Percentiles rank a stretch among this genome's conserved stretches.
Conservation (phyloP, 208 protist species). For the Vickermania ingenoplastis region DNA sequence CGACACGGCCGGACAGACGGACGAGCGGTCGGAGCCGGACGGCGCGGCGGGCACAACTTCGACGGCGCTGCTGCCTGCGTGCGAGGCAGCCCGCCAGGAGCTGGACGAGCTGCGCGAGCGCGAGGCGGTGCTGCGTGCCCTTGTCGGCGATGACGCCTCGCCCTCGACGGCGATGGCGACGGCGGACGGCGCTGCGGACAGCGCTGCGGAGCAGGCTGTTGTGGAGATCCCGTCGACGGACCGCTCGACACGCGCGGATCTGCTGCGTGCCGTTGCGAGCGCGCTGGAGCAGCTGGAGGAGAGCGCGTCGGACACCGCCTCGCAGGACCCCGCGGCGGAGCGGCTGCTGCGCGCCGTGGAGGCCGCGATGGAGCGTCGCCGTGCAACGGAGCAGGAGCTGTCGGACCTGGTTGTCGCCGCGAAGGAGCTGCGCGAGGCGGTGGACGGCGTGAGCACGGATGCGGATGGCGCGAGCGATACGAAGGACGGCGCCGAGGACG, state of each 20-base stretch:
- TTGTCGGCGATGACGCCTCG: neutral
- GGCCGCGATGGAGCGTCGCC: neutral
- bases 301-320: neutral
- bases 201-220: neutral
- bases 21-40: neutral
- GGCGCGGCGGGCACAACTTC: neutral
- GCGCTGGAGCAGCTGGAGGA: neutral
- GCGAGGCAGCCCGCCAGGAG: conserved; percentile 3
- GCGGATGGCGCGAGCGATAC: too few species aligned
- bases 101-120: conserved; percentile 2
- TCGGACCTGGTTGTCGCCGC: neutral
- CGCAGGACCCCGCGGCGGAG: neutral
- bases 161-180: neutral
- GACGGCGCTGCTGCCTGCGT: conserved; percentile 10
- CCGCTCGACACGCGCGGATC: conserved; percentile 1
- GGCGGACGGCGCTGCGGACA: neutral
- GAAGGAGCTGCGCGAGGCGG: neutral
- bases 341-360: neutral
- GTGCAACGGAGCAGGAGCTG: too few species aligned
- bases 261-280: neutral
- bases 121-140: neutral
- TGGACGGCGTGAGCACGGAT: too few species aligned
- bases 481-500: neutral
- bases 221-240: conserved; percentile 2
- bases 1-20: too few species aligned